Conservation (phyloP, 2,329 filamentous ascomycete genomes). For the Sporothrix dimorphospora region DNA sequence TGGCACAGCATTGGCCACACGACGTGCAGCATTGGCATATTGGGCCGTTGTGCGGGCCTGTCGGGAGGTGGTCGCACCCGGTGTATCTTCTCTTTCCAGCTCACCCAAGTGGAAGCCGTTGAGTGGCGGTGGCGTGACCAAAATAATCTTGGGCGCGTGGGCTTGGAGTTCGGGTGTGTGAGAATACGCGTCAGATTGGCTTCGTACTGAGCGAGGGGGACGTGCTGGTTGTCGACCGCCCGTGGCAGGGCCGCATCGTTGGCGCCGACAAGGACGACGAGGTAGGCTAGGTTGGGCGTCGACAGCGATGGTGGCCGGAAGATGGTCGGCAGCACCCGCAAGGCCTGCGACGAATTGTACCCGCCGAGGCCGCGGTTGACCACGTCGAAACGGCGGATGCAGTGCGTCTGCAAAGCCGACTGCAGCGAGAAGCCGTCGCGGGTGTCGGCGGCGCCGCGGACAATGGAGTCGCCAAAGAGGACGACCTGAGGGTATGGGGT, state of each 20-base stretch:
- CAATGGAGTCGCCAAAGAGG: slow-evolving; percentile 1
- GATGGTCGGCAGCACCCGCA: not conserved
- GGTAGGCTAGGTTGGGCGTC: not conserved
- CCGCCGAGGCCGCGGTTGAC: not conserved
- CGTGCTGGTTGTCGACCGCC: not conserved
- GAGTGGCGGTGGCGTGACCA: not conserved
- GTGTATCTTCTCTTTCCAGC: not conserved
- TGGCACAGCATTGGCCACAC: not conserved
- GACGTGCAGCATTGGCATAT: not conserved
- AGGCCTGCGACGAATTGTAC: not conserved
- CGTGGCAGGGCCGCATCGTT: not conserved
- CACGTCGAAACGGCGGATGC: not conserved
- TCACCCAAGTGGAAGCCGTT: not conserved
- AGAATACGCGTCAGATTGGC: not conserved
- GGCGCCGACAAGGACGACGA: not conserved
- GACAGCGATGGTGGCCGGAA: not conserved
- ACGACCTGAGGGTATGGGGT: not conserved
- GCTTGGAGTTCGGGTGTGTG: not conserved
- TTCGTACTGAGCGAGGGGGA: not conserved
- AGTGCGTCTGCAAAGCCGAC: not conserved
- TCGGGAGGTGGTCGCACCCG: not conserved
- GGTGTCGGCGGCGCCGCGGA: not conserved
- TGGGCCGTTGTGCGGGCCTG: not conserved
- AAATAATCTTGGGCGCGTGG: not conserved
- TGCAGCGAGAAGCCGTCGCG: not conserved